A percentile compares a stretch with the other conserved stretches of the same genome.
phyloP scores from a whole-genome alignment of 23 red algal genomes.

The Cyanidioschyzon merolae region DNA sequence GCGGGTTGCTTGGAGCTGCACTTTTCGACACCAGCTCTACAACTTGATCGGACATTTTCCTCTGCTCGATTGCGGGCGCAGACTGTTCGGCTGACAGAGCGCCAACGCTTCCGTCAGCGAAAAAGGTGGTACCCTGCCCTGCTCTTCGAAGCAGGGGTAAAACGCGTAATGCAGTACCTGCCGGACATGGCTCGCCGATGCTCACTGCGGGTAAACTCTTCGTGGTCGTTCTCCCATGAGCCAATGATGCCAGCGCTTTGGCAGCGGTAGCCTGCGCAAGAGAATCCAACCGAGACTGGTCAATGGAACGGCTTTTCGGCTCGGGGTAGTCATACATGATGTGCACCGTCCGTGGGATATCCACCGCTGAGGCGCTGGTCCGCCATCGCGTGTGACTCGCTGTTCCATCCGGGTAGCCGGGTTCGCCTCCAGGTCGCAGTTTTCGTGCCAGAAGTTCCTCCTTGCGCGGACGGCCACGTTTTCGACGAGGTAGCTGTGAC shows the following conservation, averaged over 20 bases:
- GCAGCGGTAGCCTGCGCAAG: not conserved
- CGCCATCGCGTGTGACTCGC: not conserved
- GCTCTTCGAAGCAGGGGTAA: not conserved
- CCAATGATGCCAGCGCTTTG: not conserved
- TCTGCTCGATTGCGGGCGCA: not conserved
- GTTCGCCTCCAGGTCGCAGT: not conserved
- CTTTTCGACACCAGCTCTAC: not conserved
- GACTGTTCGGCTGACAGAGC: no score
- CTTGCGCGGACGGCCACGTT: conserved; percentile 13
- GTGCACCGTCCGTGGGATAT: not conserved
- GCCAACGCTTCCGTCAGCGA: no score
- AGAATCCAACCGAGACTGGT: not conserved
- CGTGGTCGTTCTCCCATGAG: not conserved
- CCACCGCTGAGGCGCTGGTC: not conserved
- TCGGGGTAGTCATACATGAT: conserved; percentile 11
- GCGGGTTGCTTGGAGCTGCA: not conserved
- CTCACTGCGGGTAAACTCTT: not conserved
- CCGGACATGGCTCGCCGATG: not conserved
- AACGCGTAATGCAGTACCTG: not conserved
- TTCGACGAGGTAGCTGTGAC: not conserved
- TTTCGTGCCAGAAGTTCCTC: not conserved
- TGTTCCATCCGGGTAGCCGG: not conserved
- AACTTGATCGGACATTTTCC: not conserved
- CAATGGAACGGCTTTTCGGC: not conserved
- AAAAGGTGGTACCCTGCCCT: no score